These are phyloP conservation scores for Spinacia oleracea DNA, from an alignment of 179 eudicot species.

Conservation along the genomic window DNA sequence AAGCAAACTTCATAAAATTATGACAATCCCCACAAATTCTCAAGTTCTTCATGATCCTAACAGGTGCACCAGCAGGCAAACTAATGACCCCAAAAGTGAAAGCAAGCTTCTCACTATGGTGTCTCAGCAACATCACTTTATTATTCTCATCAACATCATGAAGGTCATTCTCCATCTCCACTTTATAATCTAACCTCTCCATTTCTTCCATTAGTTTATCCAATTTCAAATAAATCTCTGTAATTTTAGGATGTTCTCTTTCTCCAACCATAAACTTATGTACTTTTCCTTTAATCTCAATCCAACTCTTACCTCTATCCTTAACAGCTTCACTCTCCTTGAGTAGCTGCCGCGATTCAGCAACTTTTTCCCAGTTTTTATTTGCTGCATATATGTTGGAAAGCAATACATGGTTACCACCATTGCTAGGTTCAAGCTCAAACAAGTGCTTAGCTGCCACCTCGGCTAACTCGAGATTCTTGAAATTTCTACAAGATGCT, in stretches of 20 bases:
- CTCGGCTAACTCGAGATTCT: constrained; percentile 61
- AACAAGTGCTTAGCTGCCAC: constrained; percentile 69
- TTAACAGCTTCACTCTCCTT: constrained; percentile 61
- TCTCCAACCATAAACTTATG: constrained; percentile 75
- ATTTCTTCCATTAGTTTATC: constrained; percentile 58
- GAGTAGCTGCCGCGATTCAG: constrained; percentile 44
- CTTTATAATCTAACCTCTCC: constrained; percentile 47
- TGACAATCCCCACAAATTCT: constrained; percentile 82
- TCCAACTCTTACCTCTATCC: constrained; percentile 75
- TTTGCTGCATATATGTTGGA: constrained; percentile 67
- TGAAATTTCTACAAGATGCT: constrained; percentile 58
- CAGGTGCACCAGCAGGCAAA: constrained; percentile 50
- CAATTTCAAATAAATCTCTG: constrained; percentile 47
- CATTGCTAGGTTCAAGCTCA: constrained; percentile 67
- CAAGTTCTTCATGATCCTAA: constrained; percentile 72
- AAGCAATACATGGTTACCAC: constrained; percentile 73
- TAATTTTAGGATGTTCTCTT: constrained; percentile 50
- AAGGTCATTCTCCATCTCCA: constrained; percentile 48
- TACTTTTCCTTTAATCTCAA: constrained; percentile 51
- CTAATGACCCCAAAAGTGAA: constrained; percentile 59
- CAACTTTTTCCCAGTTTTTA: constrained; percentile 71
- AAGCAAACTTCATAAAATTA: constrained; percentile 66
- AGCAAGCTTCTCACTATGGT: constrained; percentile 83
- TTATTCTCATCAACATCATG: constrained; percentile 66
- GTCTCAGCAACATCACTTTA: constrained; percentile 52